Evolutionary conservation across 768 basidiomycete genomes (phyloP).

Genomic region (Mycena crocata): DNA sequence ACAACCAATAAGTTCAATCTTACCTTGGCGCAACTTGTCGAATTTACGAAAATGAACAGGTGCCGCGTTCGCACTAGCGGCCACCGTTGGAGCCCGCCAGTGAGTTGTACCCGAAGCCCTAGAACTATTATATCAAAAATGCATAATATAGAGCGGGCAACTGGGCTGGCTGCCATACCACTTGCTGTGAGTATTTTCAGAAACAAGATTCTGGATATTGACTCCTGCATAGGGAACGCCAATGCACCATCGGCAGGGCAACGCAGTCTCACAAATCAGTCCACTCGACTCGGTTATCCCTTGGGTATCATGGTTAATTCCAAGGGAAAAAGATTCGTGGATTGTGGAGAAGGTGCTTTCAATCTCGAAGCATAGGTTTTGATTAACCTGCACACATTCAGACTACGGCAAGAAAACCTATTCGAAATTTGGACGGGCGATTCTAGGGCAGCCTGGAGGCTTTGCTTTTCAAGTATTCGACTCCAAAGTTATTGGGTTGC

Average conservation of each 20-base stretch:
- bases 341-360: slow-evolving; percentile 72
- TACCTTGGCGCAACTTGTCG: not conserved
- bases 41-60: slow-evolving; percentile 48
- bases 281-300: slow-evolving; percentile 80
- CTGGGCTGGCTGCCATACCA: slow-evolving; percentile 78
- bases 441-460: slow-evolving; percentile 67
- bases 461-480: slow-evolving; percentile 78
- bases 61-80: slow-evolving; percentile 69
- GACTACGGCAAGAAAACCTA: slow-evolving; percentile 83
- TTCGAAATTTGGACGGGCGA: slow-evolving; percentile 72
- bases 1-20: slow-evolving; percentile 53
- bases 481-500: slow-evolving; percentile 50
- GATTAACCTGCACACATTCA: not conserved
- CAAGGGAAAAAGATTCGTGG: slow-evolving; percentile 69
- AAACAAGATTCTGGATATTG: not conserved
- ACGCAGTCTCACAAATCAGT: slow-evolving; percentile 73
- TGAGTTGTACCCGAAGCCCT: not conserved
- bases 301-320: slow-evolving; percentile 77
- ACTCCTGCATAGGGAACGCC: slow-evolving; percentile 69
- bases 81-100: slow-evolving; percentile 57
- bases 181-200: slow-evolving; percentile 37
- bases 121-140: not conserved
- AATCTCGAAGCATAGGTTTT: not conserved
- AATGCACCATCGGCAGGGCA: slow-evolving; percentile 66
- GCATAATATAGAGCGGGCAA: slow-evolving; percentile 60